A percentile compares a stretch with the other conserved stretches of the same genome.
Evolutionary conservation across 225 moss, liverwort and hornwort genomes (phyloP).

Genomic region (Sphagnum tenellum): DNA sequence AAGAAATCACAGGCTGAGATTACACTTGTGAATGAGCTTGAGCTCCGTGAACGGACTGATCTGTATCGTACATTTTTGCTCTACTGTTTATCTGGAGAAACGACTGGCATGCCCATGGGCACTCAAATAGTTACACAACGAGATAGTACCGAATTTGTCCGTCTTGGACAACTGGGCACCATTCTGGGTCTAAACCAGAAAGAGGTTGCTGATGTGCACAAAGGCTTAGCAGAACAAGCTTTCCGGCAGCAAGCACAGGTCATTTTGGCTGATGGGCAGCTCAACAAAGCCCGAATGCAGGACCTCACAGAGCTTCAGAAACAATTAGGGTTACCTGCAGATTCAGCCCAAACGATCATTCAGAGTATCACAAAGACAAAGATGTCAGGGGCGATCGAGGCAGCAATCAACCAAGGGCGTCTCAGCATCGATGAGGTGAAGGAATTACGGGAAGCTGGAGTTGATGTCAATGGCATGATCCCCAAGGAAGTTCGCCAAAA

Average conservation of each 20-base stretch:
- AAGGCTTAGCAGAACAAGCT: conserved; percentile 93
- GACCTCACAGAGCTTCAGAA: conserved; percentile 90
- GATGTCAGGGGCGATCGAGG: conserved; percentile 96
- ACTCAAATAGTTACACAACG: conserved; percentile 98
- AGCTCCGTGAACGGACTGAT: conserved; percentile 76
- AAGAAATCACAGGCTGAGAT: conserved; percentile 85
- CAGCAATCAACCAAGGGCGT: conserved; percentile 95
- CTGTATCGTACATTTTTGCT: conserved; percentile 76
- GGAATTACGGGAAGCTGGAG: conserved; percentile 81
- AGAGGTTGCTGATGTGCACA: conserved; percentile 92
- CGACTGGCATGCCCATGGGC: conserved; percentile 97
- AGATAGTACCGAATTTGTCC: conserved; percentile 85
- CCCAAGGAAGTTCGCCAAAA: conserved; percentile 77
- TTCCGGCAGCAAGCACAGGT: conserved; percentile 96
- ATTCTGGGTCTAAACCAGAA: conserved; percentile 64
- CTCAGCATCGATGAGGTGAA: conserved; percentile 87
- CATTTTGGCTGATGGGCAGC: conserved; percentile 92
- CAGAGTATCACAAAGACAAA: conserved; percentile 80
- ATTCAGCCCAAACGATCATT: conserved; percentile 85
- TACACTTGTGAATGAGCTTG: conserved; percentile 65
- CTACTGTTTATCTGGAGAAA: conserved; percentile 91
- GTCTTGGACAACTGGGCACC: conserved; percentile 85
- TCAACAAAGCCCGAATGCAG: conserved; percentile 84
- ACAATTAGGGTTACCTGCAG: conserved; percentile 87
- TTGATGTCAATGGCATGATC: conserved; percentile 89